phyloP scores from a whole-genome alignment of 2,329 filamentous ascomycete genomes.

The Colletotrichum eremochloae region DNA sequence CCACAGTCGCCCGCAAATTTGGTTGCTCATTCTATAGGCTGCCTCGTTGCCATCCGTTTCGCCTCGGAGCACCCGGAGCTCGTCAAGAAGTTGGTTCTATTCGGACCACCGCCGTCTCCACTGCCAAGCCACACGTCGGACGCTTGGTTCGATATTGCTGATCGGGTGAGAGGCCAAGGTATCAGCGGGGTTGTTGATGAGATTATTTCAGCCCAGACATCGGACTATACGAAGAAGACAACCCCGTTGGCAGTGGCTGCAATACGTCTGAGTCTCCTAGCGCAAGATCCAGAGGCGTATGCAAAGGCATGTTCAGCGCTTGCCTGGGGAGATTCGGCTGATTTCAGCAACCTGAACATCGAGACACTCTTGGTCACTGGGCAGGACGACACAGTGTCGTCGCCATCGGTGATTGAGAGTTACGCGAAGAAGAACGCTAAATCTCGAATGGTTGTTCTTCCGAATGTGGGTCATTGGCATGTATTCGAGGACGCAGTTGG shows the following conservation, averaged over 20 bases:
- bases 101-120: constrained; percentile 62
- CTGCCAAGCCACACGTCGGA: constrained; percentile 52
- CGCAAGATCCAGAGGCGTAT: constrained; percentile 66
- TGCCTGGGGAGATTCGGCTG: constrained; percentile 52
- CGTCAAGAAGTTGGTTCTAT: constrained; percentile 59
- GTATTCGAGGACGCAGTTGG: constrained; percentile 60
- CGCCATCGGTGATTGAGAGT: constrained; percentile 52
- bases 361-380: constrained; percentile 60
- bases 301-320: constrained; percentile 66
- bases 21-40: constrained; percentile 66
- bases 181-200: constrained; percentile 59
- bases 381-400: constrained; percentile 58
- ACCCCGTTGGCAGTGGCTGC: constrained; percentile 59
- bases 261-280: constrained; percentile 58
- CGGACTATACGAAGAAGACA: constrained; percentile 50
- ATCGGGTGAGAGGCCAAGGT: constrained; percentile 57
- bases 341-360: constrained; percentile 49
- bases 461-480: constrained; percentile 64
- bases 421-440: constrained; percentile 48
- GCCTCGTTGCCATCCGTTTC: constrained; percentile 60
- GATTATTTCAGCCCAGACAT: constrained; percentile 53
- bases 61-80: constrained; percentile 54
- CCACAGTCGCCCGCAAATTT: constrained; percentile 52
- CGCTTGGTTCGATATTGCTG: constrained; percentile 52
- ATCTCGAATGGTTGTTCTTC: constrained; percentile 51